Percentiles rank a stretch among this genome's conserved stretches.
Conservation (phyloP, 1,284 basidiomycete genomes). For the Ustilago vetiveriae region DNA sequence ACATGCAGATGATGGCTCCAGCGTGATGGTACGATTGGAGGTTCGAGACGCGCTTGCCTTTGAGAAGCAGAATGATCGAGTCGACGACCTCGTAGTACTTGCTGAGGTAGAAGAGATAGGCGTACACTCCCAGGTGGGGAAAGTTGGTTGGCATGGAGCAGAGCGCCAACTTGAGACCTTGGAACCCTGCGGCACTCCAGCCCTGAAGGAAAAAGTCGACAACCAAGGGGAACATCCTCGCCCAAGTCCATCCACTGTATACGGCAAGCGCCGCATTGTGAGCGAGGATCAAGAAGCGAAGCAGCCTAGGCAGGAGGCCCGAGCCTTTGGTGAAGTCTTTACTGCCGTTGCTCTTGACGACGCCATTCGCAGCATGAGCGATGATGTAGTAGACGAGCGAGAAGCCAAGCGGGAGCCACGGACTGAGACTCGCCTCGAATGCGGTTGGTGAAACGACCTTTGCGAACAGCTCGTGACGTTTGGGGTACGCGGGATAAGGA, state of each 20-base stretch:
- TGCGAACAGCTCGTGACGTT: constrained; percentile 16
- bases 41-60: constrained; percentile 66
- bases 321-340: constrained; percentile 47
- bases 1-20: constrained; percentile 67
- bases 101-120: constrained; percentile 67
- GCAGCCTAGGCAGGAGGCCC: constrained; percentile 6
- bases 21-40: constrained; percentile 64
- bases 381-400: constrained; percentile 55
- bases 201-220: constrained; percentile 55
- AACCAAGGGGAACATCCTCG: constrained; percentile 45
- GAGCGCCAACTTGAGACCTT: constrained; percentile 64
- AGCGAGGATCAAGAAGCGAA: constrained; percentile 43
- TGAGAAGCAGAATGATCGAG: constrained; percentile 65
- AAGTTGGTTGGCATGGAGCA: constrained; percentile 65
- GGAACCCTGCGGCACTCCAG: constrained; percentile 36
- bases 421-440: constrained; percentile 33
- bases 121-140: constrained; percentile 55
- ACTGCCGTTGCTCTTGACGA: constrained; percentile 26
- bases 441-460: constrained; percentile 9
- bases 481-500: constrained; percentile 44
- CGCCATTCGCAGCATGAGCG: constrained; percentile 46
- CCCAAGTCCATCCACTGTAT: constrained; percentile 55
- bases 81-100: constrained; percentile 64
- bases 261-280: constrained; percentile 57
- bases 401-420: constrained; percentile 45